Base-by-base conservation (phyloP, 192 early-diverging fungal genomes). In the Coemansia sp. region DNA sequence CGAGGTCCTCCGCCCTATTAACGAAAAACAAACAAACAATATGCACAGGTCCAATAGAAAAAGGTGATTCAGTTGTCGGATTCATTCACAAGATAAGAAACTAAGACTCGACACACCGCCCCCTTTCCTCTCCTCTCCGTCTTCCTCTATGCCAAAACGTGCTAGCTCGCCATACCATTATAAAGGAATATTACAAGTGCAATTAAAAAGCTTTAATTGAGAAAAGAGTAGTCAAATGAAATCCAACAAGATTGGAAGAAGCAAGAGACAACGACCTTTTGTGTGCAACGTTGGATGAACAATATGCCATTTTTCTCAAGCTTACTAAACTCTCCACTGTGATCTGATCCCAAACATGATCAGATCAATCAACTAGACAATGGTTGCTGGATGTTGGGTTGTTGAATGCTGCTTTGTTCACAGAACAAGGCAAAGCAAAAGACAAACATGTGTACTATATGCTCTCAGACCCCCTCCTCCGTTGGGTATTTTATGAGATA, bases 1-100 rank as follows among this genome's bases (percentile, higher is more conserved):
- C 62, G 81, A 50, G 76, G 69, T 51, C 72, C 60, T 71, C 81
- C 81, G 11, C 81, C 81, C 80, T 83, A 77, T 63, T 61, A 55
- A 67, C 32, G 42, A 22, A 22, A 60, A 14, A 22, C 2, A 25
- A 6, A 5, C 5, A 25, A 50, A 7, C 7, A 50, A 17, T 45
- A 14, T 45, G 44, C 44, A 17, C 32, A 32, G 32, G 32, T 32
- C 32, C 20, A 20, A 20, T 20, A 20, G 4, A 32, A 32, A 32
- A 32, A 32, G 32, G 32, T 32, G 19, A 54, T 32, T 54, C 12
- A 54, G 7, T 25, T 54, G 11, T n/a, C 13, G 1, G 13, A n/a
- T 2, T 19, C 48, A 16, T 50, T 50, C 19, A 17, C n/a, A 50
- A 5, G 57, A 55, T n/a, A 41, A 65, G 12, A n/a, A 48, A 32